Evolutionary conservation across 2,329 filamentous ascomycete genomes (phyloP).

Genomic region (Talaromyces sp.): DNA sequence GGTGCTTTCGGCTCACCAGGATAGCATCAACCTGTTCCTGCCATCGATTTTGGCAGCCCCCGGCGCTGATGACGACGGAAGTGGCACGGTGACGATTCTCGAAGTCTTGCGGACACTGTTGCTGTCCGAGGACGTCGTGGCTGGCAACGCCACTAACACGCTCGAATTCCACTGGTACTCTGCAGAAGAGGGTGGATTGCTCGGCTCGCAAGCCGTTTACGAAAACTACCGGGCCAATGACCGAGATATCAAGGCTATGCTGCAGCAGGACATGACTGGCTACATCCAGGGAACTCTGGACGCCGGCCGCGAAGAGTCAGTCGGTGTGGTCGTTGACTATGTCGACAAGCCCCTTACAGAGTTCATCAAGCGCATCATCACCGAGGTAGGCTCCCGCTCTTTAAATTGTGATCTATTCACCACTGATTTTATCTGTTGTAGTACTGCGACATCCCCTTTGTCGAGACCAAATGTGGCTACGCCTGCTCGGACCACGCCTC

Average conservation of each 20-base stretch:
- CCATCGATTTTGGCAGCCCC: slow-evolving; percentile 79
- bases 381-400: slow-evolving; percentile 43
- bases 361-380: slow-evolving; percentile 87
- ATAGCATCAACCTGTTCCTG: slow-evolving; percentile 89
- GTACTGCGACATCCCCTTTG: slow-evolving; percentile 84
- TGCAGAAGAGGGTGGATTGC: slow-evolving; percentile 79
- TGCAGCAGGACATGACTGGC: slow-evolving; percentile 97
- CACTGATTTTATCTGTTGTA: slow-evolving; percentile 24
- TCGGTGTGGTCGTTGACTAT: slow-evolving; percentile 89
- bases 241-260: slow-evolving; percentile 85
- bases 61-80: slow-evolving; percentile 92
- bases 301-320: slow-evolving; percentile 73
- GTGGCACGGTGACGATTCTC: slow-evolving; percentile 87
- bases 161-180: slow-evolving; percentile 97
- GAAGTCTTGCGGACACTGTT: slow-evolving; percentile 82
- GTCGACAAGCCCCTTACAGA: slow-evolving; percentile 75
- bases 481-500: slow-evolving; percentile 69
- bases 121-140: slow-evolving; percentile 61
- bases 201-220: slow-evolving; percentile 89
- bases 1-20: slow-evolving; percentile 86
- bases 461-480: slow-evolving; percentile 84
- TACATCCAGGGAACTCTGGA: slow-evolving; percentile 78
- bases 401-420: slow-evolving; percentile 9
- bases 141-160: slow-evolving; percentile 72
- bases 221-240: slow-evolving; percentile 65